Evolutionary conservation across 306 rosid genomes (phyloP).

Genomic region (Ormosia emarginata): DNA sequence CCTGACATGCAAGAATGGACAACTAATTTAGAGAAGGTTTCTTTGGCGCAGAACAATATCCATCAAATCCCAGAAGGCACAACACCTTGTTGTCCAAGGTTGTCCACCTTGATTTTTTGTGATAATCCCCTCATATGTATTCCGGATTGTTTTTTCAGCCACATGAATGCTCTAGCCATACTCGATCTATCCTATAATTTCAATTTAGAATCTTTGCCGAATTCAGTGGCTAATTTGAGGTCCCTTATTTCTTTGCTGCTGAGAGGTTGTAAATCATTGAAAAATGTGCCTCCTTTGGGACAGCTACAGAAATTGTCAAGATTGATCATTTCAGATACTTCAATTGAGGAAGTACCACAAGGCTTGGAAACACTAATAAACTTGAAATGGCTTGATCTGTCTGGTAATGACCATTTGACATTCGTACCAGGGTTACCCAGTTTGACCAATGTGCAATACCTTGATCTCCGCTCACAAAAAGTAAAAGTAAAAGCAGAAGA

Average conservation of each 20-base stretch:
- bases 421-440: not conserved
- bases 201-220: not conserved
- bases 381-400: not conserved
- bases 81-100: not conserved
- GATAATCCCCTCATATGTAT: not conserved
- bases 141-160: not conserved
- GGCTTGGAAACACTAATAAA: not conserved
- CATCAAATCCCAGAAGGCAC: not conserved
- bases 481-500: not conserved
- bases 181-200: not conserved
- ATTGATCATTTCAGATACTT: not conserved
- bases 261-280: not conserved
- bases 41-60: not conserved
- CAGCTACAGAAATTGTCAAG: not conserved
- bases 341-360: not conserved
- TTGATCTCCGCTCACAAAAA: not conserved
- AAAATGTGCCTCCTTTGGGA: not conserved
- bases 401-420: accelerated
- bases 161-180: not conserved
- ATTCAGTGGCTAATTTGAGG: not conserved
- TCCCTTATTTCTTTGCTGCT: not conserved
- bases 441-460: not conserved
- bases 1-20: not conserved
- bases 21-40: not conserved
- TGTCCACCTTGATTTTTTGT: not conserved